Evolutionary conservation across 176 grass and related monocot genomes (phyloP).

Genomic region (Rhynchospora pubera): DNA sequence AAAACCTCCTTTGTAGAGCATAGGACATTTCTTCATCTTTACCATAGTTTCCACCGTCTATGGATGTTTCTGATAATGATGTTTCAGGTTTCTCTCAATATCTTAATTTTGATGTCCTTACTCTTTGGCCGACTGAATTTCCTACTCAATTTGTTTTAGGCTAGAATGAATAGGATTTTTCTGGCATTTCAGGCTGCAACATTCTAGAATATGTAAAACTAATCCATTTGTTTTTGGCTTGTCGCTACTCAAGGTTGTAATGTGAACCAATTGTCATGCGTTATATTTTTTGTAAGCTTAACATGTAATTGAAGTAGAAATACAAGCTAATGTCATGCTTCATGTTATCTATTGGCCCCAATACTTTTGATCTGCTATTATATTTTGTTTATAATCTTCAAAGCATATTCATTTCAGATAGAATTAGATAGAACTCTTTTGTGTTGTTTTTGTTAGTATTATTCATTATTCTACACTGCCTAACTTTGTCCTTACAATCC

Average conservation of each 20-base stretch:
- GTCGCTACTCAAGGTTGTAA: background rate
- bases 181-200: background rate
- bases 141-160: too few species aligned
- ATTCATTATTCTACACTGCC: background rate
- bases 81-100: slow-evolving; percentile 54
- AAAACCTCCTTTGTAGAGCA: slow-evolving; percentile 98
- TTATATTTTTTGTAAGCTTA: background rate
- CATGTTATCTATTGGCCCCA: background rate
- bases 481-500: background rate
- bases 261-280: background rate
- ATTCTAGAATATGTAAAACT: background rate
- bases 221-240: background rate
- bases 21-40: slow-evolving; percentile 92
- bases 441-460: background rate
- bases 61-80: slow-evolving; percentile 98
- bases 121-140: background rate
- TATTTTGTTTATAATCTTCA: background rate
- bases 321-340: background rate
- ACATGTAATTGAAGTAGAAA: background rate
- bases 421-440: too few species aligned
- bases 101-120: background rate
- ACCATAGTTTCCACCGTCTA: slow-evolving; percentile 96
- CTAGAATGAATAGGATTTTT: background rate
- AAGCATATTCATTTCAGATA: background rate
- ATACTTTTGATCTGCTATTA: background rate